Percentiles rank a stretch among this genome's conserved stretches.
Evolutionary conservation across 305 asterid species (phyloP).

Genomic region (Coffea humblotiana): DNA sequence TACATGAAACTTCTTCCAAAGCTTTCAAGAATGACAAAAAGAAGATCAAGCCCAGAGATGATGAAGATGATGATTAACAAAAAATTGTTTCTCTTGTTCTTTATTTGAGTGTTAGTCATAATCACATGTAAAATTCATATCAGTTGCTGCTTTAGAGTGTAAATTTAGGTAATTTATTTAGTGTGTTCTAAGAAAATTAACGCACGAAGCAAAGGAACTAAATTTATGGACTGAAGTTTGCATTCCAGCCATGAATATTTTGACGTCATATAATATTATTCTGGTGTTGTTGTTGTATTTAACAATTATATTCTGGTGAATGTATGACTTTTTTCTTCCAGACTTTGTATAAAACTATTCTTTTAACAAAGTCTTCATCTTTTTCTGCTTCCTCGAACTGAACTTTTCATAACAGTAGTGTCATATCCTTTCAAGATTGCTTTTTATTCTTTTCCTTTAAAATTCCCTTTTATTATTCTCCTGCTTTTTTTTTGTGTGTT

Average conservation of each 20-base stretch:
- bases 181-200: background rate
- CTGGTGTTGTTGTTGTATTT: background rate
- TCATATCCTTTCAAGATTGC: background rate
- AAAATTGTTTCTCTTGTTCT: background rate
- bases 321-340: background rate
- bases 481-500: no score
- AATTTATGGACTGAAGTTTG: background rate
- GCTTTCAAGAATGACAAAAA: slow-evolving; percentile 1
- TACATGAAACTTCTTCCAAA: background rate
- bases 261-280: background rate
- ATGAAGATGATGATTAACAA: background rate
- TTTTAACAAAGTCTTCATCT: no score
- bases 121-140: background rate
- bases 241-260: background rate
- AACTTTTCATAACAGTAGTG: background rate
- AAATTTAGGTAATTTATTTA: background rate
- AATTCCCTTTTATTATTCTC: no score
- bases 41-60: slow-evolving; percentile 10
- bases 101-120: background rate
- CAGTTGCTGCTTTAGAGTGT: background rate
- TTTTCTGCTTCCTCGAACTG: background rate
- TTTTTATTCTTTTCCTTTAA: no score
- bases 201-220: background rate
- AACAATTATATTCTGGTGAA: no score
- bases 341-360: background rate